Conservation (phyloP, 78 protist genomes). For the Creolimax fragrantissima region DNA sequence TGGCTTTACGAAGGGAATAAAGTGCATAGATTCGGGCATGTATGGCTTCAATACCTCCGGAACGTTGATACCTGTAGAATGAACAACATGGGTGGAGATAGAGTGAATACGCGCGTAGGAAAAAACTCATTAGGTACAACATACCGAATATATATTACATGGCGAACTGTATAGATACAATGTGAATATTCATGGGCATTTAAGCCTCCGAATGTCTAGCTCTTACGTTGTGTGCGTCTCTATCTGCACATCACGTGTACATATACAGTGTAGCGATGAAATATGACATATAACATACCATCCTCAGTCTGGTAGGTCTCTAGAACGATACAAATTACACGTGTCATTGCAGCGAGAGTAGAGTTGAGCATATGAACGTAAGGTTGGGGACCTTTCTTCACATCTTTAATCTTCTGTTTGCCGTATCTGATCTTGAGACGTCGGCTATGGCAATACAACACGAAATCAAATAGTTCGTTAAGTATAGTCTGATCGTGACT, state of each 20-base stretch:
- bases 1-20: conserved; percentile 39
- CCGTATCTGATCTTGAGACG: conserved; percentile 65
- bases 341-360: conserved; percentile 92
- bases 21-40: conserved; percentile 45
- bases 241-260: neutral
- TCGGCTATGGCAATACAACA: conserved; percentile 35
- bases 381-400: neutral
- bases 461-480: too few species aligned
- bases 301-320: conserved; percentile 95
- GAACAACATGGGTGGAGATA: neutral
- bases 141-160: neutral
- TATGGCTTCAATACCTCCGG: conserved; percentile 76
- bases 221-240: neutral
- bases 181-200: neutral
- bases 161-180: neutral
- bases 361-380: conserved; percentile 97
- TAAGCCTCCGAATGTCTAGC: neutral
- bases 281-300: neutral
- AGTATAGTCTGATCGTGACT: too few species aligned
- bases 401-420: conserved; percentile 36
- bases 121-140: too few species aligned
- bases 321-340: conserved; percentile 94
- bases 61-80: conserved; percentile 53
- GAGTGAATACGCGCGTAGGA: neutral
- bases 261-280: neutral